Evolutionary conservation across 129 eudicot genomes (phyloP).

Genomic region (Apium graveolens): DNA sequence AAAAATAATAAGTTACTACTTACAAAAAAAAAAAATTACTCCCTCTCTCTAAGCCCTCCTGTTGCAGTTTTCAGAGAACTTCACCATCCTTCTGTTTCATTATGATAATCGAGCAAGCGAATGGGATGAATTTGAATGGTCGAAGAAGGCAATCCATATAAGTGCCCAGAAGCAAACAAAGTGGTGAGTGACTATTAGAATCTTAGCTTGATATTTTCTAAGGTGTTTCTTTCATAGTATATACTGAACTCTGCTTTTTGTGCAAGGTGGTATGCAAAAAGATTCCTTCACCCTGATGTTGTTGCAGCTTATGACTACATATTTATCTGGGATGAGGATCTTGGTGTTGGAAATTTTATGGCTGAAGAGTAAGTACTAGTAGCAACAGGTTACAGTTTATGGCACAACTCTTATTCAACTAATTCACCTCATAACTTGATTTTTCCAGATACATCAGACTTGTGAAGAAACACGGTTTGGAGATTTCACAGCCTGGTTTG

Average conservation of each 20-base stretch:
- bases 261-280: background rate
- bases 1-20: no score
- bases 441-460: background rate
- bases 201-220: background rate
- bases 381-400: background rate
- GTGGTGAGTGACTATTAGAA: background rate
- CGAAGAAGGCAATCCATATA: conserved; percentile 4
- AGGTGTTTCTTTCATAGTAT: background rate
- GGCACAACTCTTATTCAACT: background rate
- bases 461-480: background rate
- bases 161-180: conserved; percentile 8
- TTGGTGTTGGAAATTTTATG: background rate
- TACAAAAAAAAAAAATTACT: background rate
- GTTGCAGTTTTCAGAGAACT: background rate
- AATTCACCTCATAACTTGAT: background rate
- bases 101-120: conserved; percentile 6
- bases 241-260: background rate
- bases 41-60: background rate
- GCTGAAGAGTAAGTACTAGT: conserved; percentile 2
- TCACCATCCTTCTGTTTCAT: conserved; percentile 1
- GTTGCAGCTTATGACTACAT: conserved; percentile 12
- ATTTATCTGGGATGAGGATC: conserved; percentile 8
- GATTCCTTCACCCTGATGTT: conserved; percentile 8
- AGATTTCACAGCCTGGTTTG: conserved; percentile 6
- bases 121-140: conserved; percentile 3